Evolutionary conservation across 345 rosid genomes (phyloP).

Genomic region (Psidium guajava): DNA sequence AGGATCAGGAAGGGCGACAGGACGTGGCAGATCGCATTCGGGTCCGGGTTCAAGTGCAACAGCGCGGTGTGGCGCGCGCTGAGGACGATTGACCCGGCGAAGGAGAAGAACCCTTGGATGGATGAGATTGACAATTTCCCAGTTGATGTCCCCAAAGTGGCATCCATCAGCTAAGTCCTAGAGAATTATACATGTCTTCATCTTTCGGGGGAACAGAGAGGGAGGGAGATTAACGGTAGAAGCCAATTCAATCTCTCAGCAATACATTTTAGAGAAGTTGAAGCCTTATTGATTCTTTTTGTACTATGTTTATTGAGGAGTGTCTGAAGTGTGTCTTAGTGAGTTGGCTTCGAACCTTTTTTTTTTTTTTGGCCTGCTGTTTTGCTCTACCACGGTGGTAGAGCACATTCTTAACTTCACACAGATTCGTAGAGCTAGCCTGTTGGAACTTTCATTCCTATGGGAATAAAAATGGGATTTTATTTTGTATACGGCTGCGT

Average conservation of each 20-base stretch:
- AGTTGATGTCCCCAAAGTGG: conserved; percentile 52
- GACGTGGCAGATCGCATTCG: conserved; percentile 91
- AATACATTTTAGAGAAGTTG: not conserved
- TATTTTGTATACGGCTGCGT: no score
- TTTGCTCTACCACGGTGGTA: not conserved
- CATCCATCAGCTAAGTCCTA: not conserved
- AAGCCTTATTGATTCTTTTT: not conserved
- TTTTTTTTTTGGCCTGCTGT: not conserved
- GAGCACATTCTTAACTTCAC: not conserved
- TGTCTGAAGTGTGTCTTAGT: not conserved
- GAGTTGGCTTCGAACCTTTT: not conserved
- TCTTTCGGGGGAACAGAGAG: not conserved
- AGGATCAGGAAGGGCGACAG: conserved; percentile 74
- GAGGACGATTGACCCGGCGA: conserved; percentile 50
- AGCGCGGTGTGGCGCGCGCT: conserved; percentile 87
- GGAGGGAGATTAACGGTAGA: not conserved
- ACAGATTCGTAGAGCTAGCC: not conserved
- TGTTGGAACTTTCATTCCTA: not conserved
- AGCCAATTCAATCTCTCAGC: not conserved
- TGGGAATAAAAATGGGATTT: not conserved
- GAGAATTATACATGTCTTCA: not conserved
- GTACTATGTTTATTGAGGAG: not conserved
- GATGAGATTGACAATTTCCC: conserved; percentile 77
- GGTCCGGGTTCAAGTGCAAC: conserved; percentile 94
- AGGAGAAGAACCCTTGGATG: conserved; percentile 78